Percentiles rank a stretch among this genome's conserved stretches.
These are phyloP conservation scores for Xylaria sp. DNA, from an alignment of 2,329 filamentous ascomycete species.

Conservation along the genomic window DNA sequence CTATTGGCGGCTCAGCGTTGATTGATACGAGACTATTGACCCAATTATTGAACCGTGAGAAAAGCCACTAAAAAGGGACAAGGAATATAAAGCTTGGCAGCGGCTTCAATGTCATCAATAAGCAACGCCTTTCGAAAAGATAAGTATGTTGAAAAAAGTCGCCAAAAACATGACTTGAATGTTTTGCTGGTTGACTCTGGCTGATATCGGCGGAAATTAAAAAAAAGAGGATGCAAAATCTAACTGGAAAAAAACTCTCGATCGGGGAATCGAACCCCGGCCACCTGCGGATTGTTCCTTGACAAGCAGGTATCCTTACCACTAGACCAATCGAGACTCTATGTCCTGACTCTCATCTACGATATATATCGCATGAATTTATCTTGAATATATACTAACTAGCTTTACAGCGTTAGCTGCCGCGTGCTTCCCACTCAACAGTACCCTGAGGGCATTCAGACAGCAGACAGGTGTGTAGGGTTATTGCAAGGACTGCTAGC, in stretches of 20 bases:
- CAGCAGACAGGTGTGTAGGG: too few relatives aligned
- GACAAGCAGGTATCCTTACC: constrained; percentile 48
- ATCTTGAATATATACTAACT: too few relatives aligned
- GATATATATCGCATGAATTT: too few relatives aligned
- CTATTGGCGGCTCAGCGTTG: constrained; percentile 9
- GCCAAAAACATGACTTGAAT: too few relatives aligned
- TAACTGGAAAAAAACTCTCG: constrained; percentile 46
- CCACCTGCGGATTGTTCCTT: constrained; percentile 43
- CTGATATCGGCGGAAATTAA: neutral
- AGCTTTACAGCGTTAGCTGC: too few relatives aligned
- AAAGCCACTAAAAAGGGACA: constrained; percentile 4
- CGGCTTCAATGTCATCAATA: neutral
- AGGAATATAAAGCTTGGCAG: constrained; percentile 1
- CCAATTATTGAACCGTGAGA: constrained; percentile 9
- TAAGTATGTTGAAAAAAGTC: neutral
- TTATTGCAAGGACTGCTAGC: too few relatives aligned
- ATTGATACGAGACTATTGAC: constrained; percentile 18
- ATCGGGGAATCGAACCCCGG: constrained; percentile 52
- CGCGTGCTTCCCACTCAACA: too few relatives aligned
- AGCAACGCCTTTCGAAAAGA: too few relatives aligned
- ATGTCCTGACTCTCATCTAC: too few relatives aligned
- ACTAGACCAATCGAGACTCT: constrained; percentile 48
- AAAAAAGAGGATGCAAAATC: too few relatives aligned
- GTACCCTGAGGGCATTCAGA: too few relatives aligned
- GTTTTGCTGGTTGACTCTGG: too few relatives aligned